Percentiles rank a stretch among this genome's conserved stretches.
phyloP scores from a whole-genome alignment of 2,329 filamentous ascomycete genomes.

The Phoma sp. region DNA sequence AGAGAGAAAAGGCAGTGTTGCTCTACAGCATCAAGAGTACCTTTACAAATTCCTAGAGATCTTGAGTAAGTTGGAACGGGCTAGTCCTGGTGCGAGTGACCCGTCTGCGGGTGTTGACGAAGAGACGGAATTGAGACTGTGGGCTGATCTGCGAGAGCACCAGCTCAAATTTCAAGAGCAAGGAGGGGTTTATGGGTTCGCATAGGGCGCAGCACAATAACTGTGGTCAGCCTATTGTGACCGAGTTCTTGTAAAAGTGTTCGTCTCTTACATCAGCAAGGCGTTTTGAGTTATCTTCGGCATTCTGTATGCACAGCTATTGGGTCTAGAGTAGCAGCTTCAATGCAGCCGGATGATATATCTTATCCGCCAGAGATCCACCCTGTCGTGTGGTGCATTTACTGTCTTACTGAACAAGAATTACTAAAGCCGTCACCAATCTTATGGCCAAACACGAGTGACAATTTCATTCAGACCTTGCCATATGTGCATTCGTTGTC shows the following conservation, averaged over 20 bases:
- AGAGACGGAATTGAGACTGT: conserved; percentile 75
- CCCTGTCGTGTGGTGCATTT: no score
- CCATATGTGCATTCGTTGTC: not conserved
- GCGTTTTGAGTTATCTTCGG: no score
- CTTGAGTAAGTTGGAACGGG: conserved; percentile 74
- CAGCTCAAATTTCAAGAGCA: conserved; percentile 74
- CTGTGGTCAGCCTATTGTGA: not conserved
- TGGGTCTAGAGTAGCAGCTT: no score
- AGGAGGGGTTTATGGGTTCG: conserved; percentile 60
- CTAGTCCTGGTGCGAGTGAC: conserved; percentile 52
- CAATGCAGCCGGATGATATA: no score
- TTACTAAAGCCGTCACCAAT: no score
- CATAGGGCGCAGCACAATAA: not conserved
- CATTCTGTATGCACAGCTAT: no score
- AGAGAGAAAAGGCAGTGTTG: conserved; percentile 58
- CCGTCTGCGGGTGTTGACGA: conserved; percentile 60
- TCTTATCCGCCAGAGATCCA: no score
- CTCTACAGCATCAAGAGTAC: conserved; percentile 70
- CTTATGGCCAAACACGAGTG: no score
- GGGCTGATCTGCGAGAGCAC: conserved; percentile 80
- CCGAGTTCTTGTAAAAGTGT: not conserved
- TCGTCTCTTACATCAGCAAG: not conserved
- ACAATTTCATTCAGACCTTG: not conserved
- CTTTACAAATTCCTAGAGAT: conserved; percentile 76
- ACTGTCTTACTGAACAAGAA: no score